These are phyloP conservation scores for Lachnellula hyalina DNA, from an alignment of 2,329 filamentous ascomycete species.

Conservation along the genomic window DNA sequence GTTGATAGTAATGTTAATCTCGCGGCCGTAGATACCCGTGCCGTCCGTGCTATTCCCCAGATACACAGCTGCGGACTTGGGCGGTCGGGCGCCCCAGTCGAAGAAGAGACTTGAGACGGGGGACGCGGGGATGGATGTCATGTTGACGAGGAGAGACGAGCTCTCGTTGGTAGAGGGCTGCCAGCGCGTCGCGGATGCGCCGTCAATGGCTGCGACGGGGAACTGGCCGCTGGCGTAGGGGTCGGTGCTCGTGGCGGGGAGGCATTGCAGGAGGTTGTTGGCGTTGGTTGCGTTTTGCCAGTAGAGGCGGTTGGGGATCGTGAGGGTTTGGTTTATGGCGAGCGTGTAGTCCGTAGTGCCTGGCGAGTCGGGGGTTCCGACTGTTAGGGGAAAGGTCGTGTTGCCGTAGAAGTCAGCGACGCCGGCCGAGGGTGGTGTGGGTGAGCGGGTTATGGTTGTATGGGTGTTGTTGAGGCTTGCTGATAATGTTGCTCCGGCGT, in stretches of 20 bases:
- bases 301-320: constrained; percentile 53
- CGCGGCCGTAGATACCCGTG: constrained; percentile 9
- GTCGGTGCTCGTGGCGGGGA: constrained; percentile 43
- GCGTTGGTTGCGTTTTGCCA: constrained; percentile 47
- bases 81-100: constrained; percentile 55
- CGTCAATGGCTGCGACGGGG: constrained; percentile 61
- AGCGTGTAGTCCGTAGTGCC: constrained; percentile 41
- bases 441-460: constrained; percentile 53
- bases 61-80: constrained; percentile 46
- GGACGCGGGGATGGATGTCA: constrained; percentile 34
- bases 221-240: constrained; percentile 60
- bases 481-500: constrained; percentile 58
- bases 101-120: constrained; percentile 48
- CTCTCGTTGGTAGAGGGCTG: constrained; percentile 51
- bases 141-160: constrained; percentile 51
- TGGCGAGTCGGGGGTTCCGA: constrained; percentile 38
- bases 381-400: constrained; percentile 51
- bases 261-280: constrained; percentile 62
- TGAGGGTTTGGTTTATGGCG: constrained; percentile 43
- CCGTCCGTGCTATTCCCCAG: constrained; percentile 39
- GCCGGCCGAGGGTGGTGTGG: constrained; percentile 36
- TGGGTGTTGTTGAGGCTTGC: constrained; percentile 59
- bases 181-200: constrained; percentile 62
- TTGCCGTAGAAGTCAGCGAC: constrained; percentile 52
- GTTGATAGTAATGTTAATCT: constrained; percentile 16